Evolutionary conservation across 2,329 filamentous ascomycete genomes (phyloP).

Genomic region (Pseudogymnoascus verrucosus): DNA sequence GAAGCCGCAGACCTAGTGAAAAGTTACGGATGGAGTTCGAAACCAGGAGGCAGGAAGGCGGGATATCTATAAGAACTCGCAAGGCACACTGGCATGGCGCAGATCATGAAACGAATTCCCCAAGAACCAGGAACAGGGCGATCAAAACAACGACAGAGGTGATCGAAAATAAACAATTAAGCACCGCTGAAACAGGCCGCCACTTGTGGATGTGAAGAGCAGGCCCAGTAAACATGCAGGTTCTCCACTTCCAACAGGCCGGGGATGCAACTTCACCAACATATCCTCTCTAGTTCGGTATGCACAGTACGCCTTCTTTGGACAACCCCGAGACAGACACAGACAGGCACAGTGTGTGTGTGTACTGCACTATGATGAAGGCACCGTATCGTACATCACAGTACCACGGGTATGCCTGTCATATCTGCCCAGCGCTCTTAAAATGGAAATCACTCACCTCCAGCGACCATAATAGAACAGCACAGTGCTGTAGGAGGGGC

Average conservation of each 20-base stretch:
- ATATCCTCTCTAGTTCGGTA: neutral
- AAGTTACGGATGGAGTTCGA: neutral
- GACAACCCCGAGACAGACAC: neutral
- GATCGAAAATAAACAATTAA: constrained; percentile 2
- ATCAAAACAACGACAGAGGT: neutral
- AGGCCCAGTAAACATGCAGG: neutral
- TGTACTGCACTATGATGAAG: neutral
- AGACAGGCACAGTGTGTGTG: neutral
- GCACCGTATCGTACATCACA: neutral
- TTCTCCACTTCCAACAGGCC: neutral
- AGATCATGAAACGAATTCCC: constrained; percentile 5
- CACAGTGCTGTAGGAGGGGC: neutral
- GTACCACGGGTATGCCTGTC: neutral
- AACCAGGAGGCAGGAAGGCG: neutral
- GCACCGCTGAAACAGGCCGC: constrained; percentile 1
- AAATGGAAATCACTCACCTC: constrained; percentile 6
- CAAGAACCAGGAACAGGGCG: neutral
- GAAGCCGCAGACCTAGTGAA: constrained; percentile 1
- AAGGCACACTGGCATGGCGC: neutral
- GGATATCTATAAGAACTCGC: neutral
- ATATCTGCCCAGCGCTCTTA: neutral
- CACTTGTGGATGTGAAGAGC: neutral
- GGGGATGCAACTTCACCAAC: constrained; percentile 1
- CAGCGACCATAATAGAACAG: neutral
- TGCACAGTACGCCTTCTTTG: neutral